Conservation (phyloP, 1,284 basidiomycete species). For the Neotropicomus parvogracilis region DNA sequence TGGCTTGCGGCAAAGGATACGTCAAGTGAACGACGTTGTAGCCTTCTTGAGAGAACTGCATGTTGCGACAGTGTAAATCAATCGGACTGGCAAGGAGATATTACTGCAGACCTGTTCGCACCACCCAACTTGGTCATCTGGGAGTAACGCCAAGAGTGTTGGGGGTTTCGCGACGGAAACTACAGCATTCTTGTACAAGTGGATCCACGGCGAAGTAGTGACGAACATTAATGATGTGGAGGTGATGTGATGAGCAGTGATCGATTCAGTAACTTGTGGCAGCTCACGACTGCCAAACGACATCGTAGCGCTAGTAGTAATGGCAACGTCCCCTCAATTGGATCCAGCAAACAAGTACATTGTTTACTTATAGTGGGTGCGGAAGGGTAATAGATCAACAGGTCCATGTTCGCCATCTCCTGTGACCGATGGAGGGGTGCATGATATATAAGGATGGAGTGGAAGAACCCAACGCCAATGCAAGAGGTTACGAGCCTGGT, state of each 20-base stretch:
- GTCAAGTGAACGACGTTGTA: conserved; percentile 38
- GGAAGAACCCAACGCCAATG: conserved; percentile 1
- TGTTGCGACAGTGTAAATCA: not conserved
- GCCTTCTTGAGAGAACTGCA: conserved; percentile 44
- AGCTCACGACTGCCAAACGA: no score
- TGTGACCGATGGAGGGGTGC: not conserved
- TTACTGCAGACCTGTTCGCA: conserved; percentile 37
- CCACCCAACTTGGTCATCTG: conserved; percentile 32
- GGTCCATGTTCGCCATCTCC: conserved; percentile 1
- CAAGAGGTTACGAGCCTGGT: conserved; percentile 11
- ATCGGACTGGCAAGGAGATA: not conserved
- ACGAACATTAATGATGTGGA: not conserved
- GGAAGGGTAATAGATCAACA: conserved; percentile 3
- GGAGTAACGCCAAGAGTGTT: conserved; percentile 31
- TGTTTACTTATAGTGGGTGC: conserved; percentile 10
- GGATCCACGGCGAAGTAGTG: conserved; percentile 8
- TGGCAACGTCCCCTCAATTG: no score
- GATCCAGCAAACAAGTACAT: not conserved
- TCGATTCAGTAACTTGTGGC: no score
- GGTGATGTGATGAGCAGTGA: no score
- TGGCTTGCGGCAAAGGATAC: conserved; percentile 23
- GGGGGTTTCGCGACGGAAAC: conserved; percentile 29
- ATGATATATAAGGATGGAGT: conserved; percentile 3
- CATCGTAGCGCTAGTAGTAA: no score
- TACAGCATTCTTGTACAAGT: conserved; percentile 28